Conservation (phyloP, 2,329 filamentous ascomycete genomes). For the Stachybotrys elegans region DNA sequence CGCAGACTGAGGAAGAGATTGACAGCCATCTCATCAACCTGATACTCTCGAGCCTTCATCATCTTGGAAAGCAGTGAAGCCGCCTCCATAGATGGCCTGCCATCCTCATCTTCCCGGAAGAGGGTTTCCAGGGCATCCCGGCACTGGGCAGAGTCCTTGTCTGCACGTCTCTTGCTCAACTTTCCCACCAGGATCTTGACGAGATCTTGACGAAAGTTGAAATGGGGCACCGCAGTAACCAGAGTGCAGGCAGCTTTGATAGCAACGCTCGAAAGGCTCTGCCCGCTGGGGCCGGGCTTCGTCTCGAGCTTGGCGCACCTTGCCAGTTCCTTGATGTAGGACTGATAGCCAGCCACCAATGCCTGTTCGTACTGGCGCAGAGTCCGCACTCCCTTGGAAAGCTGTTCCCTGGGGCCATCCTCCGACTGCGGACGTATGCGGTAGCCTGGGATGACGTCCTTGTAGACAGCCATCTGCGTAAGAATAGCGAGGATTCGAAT, state of each 20-base stretch:
- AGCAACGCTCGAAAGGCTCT: conserved; percentile 65
- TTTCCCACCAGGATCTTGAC: conserved; percentile 83
- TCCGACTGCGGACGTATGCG: conserved; percentile 80
- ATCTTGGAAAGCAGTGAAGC: conserved; percentile 84
- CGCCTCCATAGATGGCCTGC: conserved; percentile 79
- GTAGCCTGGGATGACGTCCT: conserved; percentile 94
- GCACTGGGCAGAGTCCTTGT: conserved; percentile 73
- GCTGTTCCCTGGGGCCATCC: conserved; percentile 68
- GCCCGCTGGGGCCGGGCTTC: conserved; percentile 31
- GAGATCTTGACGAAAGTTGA: conserved; percentile 90
- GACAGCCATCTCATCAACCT: conserved; percentile 76
- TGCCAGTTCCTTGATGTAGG: conserved; percentile 72
- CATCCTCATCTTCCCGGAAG: conserved; percentile 85
- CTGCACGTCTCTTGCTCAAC: conserved; percentile 66
- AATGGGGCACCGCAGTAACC: conserved; percentile 80
- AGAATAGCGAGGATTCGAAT: conserved; percentile 83
- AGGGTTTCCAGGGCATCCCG: conserved; percentile 73
- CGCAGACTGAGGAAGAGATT: conserved; percentile 90
- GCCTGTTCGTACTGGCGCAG: conserved; percentile 83
- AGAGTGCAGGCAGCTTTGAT: conserved; percentile 82
- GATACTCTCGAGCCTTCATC: conserved; percentile 85
- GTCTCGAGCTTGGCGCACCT: conserved; percentile 57
- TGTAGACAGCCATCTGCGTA: conserved; percentile 86
- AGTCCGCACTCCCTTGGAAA: conserved; percentile 87
- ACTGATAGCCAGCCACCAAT: conserved; percentile 78